Conservation (phyloP, 208 protist species). For the Trypanosoma theileri region DNA sequence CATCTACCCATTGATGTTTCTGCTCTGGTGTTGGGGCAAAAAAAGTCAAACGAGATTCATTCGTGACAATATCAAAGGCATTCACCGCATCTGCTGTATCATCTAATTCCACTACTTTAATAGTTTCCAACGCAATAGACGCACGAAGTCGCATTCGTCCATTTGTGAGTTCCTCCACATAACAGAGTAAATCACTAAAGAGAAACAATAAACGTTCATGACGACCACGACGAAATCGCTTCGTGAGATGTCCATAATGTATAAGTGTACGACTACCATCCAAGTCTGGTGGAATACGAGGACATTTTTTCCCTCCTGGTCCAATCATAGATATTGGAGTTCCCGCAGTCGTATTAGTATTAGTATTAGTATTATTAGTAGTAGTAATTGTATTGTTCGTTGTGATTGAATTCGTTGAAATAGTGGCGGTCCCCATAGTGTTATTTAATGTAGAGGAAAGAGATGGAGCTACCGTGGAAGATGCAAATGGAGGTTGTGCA, state of each 20-base stretch:
- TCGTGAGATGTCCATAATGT: slow-evolving; percentile 68
- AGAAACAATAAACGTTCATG: slow-evolving; percentile 80
- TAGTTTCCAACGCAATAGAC: slow-evolving; percentile 49
- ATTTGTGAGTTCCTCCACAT: slow-evolving; percentile 73
- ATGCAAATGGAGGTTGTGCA: too few species aligned
- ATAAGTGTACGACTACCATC: slow-evolving; percentile 52
- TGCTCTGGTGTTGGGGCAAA: slow-evolving; percentile 67
- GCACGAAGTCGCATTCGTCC: slow-evolving; percentile 65
- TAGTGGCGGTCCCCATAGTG: too few species aligned
- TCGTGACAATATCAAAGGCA: slow-evolving; percentile 60
- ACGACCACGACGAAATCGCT: slow-evolving; percentile 57
- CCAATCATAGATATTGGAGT: neutral
- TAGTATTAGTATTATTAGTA: too few species aligned
- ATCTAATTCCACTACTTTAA: slow-evolving; percentile 51
- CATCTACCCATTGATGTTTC: slow-evolving; percentile 75
- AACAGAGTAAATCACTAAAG: slow-evolving; percentile 83
- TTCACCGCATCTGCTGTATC: slow-evolving; percentile 38
- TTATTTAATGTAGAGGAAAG: too few species aligned
- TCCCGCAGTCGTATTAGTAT: too few species aligned
- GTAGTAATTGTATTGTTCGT: too few species aligned
- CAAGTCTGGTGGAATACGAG: slow-evolving; percentile 10
- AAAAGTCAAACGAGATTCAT: slow-evolving; percentile 52
- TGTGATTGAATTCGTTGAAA: too few species aligned
- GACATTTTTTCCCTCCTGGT: slow-evolving; percentile 16
- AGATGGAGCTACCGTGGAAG: too few species aligned